A percentile compares a stretch with the other conserved stretches of the same genome.
Conservation (phyloP, 208 protist species). For the Phytomonas sp. region DNA sequence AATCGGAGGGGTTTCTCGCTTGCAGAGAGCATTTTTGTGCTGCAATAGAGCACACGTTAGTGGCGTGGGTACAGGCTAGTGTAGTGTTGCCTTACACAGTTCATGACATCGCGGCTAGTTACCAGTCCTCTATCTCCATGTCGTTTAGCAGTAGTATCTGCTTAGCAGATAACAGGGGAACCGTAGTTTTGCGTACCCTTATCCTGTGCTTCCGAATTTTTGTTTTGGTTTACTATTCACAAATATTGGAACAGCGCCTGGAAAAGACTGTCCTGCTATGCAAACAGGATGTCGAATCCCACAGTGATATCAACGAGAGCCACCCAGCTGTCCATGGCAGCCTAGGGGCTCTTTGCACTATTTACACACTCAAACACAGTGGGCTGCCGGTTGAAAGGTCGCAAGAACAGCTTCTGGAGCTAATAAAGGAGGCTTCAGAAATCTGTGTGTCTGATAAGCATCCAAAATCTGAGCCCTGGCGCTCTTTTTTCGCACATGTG, state of each 20-base stretch:
- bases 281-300: background rate
- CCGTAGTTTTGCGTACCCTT: constrained; percentile 40
- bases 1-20: constrained; percentile 9
- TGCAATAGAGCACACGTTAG: constrained; percentile 7
- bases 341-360: constrained; percentile 15
- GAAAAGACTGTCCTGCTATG: background rate
- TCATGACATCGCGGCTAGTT: constrained; percentile 34
- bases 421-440: constrained; percentile 10
- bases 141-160: constrained; percentile 11
- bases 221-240: constrained; percentile 24
- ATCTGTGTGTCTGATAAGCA: background rate
- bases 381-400: constrained; percentile 46
- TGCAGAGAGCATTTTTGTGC: constrained; percentile 14
- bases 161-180: constrained; percentile 12
- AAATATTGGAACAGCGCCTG: constrained; percentile 10
- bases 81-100: constrained; percentile 40
- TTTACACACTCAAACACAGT: constrained; percentile 22
- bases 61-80: constrained; percentile 32
- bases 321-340: constrained; percentile 12
- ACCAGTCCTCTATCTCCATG: constrained; percentile 16
- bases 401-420: constrained; percentile 25
- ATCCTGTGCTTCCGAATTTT: constrained; percentile 68
- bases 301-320: constrained; percentile 11
- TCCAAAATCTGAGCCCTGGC: constrained; percentile 9
- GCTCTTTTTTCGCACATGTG: constrained; percentile 29